Evolutionary conservation across 352 stramenopile species (phyloP), one percentile per base, ranked within the genome.

Genomic region (Globisporangium orthogonon): DNA sequence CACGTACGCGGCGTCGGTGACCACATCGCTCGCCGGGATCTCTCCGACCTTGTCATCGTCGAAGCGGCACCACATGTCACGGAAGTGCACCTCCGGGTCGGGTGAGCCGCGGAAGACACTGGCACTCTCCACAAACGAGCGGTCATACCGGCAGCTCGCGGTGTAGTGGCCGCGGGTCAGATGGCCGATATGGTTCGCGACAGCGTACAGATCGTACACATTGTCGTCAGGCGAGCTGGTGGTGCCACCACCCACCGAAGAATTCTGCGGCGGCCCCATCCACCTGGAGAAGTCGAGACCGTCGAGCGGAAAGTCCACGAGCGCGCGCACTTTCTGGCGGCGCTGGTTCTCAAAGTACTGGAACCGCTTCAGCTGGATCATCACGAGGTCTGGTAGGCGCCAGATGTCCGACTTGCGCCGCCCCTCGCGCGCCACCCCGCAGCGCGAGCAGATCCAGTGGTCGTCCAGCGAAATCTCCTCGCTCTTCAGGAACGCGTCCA

Each of bases 111-210:
- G 46, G 50, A 94, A 89, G 28, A 89, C 61, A 7, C 56, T 43
- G 5, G 76, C 71, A 62, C 70, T 87, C 43, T 90, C 77, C 15
- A 73, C 70, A 47, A 86, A 87, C 40, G 87, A 72, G 14, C 56
- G 50, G 60, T 94, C 84, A 50, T 93, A 93, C 5, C 80, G 73
- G 40, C 81, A 91, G 57, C 77, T 89, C 3, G 84, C 82, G 15
- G 84, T 94, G 75, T 99, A 99, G 63, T 99, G 97, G 5, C 97
- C 97, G 43, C 87, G 86, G 2, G 92, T 94, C 9, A 99, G 76
- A 0, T 88, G 91, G 31, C 97, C 97, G 54, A 98, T 91, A 60
- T 99, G 97, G 75, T 99, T 98, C n/a, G 97, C 91, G 7, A 99
- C 96, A 18, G 89, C 95, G 62, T 98, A 99, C 30, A 99, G 71